Conservation (phyloP, 73 alveolate genomes). For the Paramecium sonneborni region DNA sequence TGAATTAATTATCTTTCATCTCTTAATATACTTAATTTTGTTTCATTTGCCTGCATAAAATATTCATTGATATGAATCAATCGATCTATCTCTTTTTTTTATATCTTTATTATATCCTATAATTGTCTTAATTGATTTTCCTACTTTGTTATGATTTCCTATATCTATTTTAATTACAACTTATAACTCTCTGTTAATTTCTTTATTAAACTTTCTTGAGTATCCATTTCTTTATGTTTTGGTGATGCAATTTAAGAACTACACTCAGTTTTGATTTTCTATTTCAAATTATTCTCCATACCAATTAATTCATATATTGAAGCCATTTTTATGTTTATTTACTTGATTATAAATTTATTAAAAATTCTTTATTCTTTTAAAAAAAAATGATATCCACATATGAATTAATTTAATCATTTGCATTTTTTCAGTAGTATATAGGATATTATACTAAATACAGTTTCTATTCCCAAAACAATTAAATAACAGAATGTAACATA, state of each 20-base stretch:
- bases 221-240: neutral
- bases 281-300: neutral
- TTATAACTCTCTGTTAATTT: neutral
- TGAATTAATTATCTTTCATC: conserved; percentile 36
- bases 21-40: conserved; percentile 3
- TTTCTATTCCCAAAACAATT: neutral
- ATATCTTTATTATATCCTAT: neutral
- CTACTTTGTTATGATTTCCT: neutral
- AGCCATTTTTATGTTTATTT: neutral
- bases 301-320: neutral
- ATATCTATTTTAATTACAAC: neutral
- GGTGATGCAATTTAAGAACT: neutral
- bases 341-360: too few relatives aligned
- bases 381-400: neutral
- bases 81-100: neutral
- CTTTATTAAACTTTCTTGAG: neutral
- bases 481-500: neutral
- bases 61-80: conserved; percentile 18
- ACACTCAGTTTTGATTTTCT: neutral
- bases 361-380: too few relatives aligned
- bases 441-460: neutral
- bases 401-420: neutral
- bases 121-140: neutral
- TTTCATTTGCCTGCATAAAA: neutral
- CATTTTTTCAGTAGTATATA: neutral